Evolutionary conservation across 2,329 filamentous ascomycete genomes (phyloP).

Genomic region (Penicillium palitans): DNA sequence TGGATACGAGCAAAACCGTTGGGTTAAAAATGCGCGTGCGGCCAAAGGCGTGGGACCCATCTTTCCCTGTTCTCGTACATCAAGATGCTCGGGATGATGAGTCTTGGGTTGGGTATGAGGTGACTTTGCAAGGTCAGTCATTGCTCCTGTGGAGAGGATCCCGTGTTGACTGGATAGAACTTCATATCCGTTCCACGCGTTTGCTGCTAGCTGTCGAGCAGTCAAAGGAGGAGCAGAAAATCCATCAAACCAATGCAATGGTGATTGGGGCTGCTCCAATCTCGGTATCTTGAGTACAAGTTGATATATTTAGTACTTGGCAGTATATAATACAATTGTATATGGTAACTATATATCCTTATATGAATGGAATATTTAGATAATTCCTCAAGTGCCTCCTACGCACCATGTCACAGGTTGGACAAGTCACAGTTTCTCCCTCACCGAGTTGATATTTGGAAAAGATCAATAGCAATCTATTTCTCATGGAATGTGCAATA

Average conservation of each 20-base stretch:
- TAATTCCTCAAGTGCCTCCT: too few species aligned
- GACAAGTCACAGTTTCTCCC: too few species aligned
- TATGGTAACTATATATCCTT: background rate
- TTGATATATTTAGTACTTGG: background rate
- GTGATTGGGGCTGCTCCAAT: conserved; percentile 33
- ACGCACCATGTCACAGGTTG: too few species aligned
- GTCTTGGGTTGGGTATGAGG: conserved; percentile 65
- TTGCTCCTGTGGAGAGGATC: background rate
- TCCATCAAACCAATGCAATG: conserved; percentile 61
- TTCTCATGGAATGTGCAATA: too few species aligned
- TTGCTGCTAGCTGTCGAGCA: conserved; percentile 67
- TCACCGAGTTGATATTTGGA: too few species aligned
- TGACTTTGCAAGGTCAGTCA: conserved; percentile 69
- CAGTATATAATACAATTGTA: background rate
- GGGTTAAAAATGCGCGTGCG: conserved; percentile 68
- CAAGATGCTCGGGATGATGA: conserved; percentile 56
- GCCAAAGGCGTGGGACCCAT: conserved; percentile 50
- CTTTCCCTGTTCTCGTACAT: conserved; percentile 54
- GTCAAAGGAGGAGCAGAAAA: conserved; percentile 60
- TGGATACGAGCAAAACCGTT: conserved; percentile 61
- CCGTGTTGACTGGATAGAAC: conserved; percentile 50
- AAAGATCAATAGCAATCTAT: too few species aligned
- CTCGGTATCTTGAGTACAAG: background rate
- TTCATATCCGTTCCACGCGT: conserved; percentile 64
- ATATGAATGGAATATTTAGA: too few species aligned